A percentile compares a stretch with the other conserved stretches of the same genome.
These are phyloP conservation scores for Grosmannia penicillata DNA, from an alignment of 2,329 filamentous ascomycete genomes.

Conservation along the genomic window DNA sequence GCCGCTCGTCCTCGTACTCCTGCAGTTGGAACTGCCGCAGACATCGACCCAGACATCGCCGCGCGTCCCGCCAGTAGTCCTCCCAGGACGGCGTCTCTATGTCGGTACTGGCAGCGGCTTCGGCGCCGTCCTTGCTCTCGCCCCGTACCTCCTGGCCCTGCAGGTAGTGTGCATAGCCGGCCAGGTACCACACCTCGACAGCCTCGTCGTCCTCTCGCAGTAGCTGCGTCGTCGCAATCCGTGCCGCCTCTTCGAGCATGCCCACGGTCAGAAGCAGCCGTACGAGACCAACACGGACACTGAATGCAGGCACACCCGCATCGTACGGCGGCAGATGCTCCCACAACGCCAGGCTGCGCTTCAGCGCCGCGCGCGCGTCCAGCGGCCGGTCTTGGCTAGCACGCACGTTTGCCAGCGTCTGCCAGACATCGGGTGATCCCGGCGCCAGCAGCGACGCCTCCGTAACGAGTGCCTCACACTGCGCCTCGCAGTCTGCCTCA, in stretches of 20 bases:
- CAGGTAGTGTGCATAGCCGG: conserved; percentile 82
- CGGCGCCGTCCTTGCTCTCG: conserved; percentile 14
- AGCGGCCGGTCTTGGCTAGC: conserved; percentile 72
- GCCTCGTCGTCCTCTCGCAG: conserved; percentile 83
- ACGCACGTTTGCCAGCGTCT: conserved; percentile 84
- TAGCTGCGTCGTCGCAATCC: conserved; percentile 74
- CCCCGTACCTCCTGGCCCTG: conserved; percentile 53
- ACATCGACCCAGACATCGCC: conserved; percentile 71
- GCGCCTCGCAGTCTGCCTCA: conserved; percentile 79
- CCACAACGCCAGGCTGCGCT: conserved; percentile 72
- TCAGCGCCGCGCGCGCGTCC: conserved; percentile 68
- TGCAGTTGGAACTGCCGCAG: conserved; percentile 63
- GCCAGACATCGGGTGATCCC: conserved; percentile 72
- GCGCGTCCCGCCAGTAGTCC: conserved; percentile 55
- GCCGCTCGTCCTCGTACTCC: conserved; percentile 72
- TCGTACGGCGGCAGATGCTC: conserved; percentile 60
- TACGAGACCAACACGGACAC: conserved; percentile 68
- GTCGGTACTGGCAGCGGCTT: too few relatives aligned
- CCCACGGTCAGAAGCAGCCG: conserved; percentile 81
- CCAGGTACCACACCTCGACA: conserved; percentile 93
- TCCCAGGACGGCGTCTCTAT: conserved; percentile 34
- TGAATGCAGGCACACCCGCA: conserved; percentile 66
- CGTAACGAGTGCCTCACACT: conserved; percentile 78
- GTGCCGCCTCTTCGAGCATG: conserved; percentile 71
- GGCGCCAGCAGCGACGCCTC: conserved; percentile 81